Base-by-base conservation (phyloP, 805 yeast genomes). In the Candida tibetensis region DNA sequence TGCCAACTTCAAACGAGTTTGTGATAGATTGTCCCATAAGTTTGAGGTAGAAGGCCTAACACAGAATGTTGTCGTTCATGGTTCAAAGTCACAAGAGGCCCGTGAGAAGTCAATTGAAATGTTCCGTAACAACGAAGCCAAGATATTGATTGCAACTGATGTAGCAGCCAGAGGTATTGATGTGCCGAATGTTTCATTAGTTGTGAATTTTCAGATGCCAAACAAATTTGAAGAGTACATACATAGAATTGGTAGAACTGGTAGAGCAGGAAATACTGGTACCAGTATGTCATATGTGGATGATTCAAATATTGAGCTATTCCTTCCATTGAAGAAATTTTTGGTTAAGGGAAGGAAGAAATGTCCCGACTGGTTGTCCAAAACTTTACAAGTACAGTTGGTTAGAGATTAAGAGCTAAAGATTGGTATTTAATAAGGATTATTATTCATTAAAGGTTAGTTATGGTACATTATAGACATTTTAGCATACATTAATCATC, bases 111-210 rank as follows among this genome's bases (percentile, higher is more conserved):
- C 95, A 0, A 70, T 91, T 13, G 62, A 66, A 7, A 69, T 77
- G 23, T 71, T 91, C 44, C 71, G 81, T 31, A 46, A 61, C 4
- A 81, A 84, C 2, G 60, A 64, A 17, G 74, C 74, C 0, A 81
- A 79, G 36, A 69, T 86, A 5, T 62, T 91, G 30, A 81, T 91
- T 13, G 98, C 97, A 3, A 93, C 98, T 0, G 96, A 91, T 58
- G 88, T 91, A 17, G 97, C 97, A 0, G 95, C 96, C 2, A 77
- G 99, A 65, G 99, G 99, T 57, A 77, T 91, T 31, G 98, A 93
- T 60, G 81, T 91, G n/a, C 82, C 88, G 1, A 75, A 85, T 48
- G 95, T 91, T 5, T 78, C 93, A 0, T 58, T 90, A 25, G 98
- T 91, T 7, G 60, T 93, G 15, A 93, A 91, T 58, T 90, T 74